These are phyloP conservation scores for Sicyos edulis DNA, from an alignment of 306 rosid genomes.

Conservation along the genomic window DNA sequence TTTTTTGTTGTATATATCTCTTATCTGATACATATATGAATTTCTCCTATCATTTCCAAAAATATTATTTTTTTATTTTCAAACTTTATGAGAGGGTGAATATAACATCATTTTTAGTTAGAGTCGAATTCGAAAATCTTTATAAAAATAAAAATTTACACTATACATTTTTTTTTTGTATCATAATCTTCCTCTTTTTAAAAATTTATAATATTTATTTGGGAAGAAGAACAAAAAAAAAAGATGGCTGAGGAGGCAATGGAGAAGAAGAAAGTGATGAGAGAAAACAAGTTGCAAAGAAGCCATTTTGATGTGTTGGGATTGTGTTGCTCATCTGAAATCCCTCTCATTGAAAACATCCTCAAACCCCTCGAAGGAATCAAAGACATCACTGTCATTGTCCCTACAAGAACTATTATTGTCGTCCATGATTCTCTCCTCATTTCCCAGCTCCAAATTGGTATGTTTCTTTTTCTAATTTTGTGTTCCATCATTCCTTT, in stretches of 20 bases:
- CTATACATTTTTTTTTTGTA: too few species aligned
- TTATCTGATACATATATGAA: too few species aligned
- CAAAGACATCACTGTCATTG: conserved; percentile 64
- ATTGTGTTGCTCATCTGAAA: conserved; percentile 80
- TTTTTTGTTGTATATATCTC: too few species aligned
- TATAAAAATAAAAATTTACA: too few species aligned
- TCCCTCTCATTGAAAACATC: conserved; percentile 60
- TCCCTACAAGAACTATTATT: conserved; percentile 71
- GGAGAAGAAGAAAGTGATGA: background rate
- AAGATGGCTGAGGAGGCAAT: background rate
- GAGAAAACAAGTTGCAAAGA: conserved; percentile 35
- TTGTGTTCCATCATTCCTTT: too few species aligned
- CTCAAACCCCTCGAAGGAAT: conserved; percentile 61
- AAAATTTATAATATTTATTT: background rate
- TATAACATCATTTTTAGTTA: too few species aligned
- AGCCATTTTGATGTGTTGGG: conserved; percentile 88
- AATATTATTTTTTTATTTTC: too few species aligned
- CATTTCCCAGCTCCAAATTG: conserved; percentile 76
- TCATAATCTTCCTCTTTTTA: too few species aligned
- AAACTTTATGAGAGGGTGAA: too few species aligned
- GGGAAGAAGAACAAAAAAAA: background rate
- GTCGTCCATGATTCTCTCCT: conserved; percentile 60
- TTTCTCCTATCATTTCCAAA: too few species aligned
- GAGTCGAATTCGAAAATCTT: too few species aligned
- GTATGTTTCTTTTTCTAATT: conserved; percentile 38